A percentile compares a stretch with the other conserved stretches of the same genome.
phyloP scores from a whole-genome alignment of 495 filamentous ascomycete genomes.

The Hyaloscypha variabilis region DNA sequence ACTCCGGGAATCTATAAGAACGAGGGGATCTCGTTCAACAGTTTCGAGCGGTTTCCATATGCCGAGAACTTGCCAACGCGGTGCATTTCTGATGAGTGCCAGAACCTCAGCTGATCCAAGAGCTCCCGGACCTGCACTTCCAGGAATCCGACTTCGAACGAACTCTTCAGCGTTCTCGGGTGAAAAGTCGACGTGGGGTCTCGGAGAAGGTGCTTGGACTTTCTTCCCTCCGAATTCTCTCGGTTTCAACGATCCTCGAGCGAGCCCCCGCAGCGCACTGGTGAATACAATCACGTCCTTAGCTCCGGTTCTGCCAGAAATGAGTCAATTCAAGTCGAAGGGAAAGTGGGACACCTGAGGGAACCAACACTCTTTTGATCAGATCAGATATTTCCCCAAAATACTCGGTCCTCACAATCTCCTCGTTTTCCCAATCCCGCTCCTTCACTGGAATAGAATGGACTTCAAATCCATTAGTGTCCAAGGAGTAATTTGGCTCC shows the following conservation, averaged over 20 bases:
- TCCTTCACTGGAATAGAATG: neutral
- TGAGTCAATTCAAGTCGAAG: too few species aligned
- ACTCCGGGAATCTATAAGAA: neutral
- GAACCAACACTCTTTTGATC: neutral
- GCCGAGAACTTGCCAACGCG: neutral
- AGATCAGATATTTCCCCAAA: neutral
- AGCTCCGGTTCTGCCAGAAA: too few species aligned
- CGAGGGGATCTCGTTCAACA: constrained; percentile 1
- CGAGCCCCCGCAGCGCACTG: neutral
- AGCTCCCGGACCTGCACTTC: neutral
- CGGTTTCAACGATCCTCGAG: neutral
- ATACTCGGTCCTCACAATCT: neutral
- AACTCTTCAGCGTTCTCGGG: neutral
- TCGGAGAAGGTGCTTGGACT: neutral
- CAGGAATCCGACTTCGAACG: neutral
- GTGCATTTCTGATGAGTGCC: neutral
- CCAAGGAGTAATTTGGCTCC: too few species aligned
- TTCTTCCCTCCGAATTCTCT: neutral
- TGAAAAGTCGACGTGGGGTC: constrained; percentile 5
- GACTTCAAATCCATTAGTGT: too few species aligned
- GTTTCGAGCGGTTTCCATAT: neutral
- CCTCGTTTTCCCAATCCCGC: neutral
- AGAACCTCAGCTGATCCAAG: neutral
- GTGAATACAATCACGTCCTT: neutral
- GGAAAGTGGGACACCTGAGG: too few species aligned